Percentiles rank a stretch among this genome's conserved stretches.
phyloP scores from a whole-genome alignment of 2,329 filamentous ascomycete genomes.

The Ophiostoma himal-ulmi region DNA sequence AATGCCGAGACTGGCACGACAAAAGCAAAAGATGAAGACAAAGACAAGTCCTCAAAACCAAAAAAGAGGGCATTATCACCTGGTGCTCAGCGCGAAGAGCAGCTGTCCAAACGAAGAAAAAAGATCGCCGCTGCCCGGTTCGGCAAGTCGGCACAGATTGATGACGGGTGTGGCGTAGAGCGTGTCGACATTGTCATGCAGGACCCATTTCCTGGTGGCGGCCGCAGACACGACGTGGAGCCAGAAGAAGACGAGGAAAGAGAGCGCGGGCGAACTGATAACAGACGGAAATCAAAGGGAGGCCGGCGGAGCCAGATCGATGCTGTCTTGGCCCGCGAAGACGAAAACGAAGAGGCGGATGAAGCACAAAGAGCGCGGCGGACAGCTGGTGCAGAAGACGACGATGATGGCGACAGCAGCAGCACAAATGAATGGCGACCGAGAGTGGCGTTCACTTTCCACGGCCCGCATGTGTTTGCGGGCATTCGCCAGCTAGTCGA shows the following conservation, averaged over 20 bases:
- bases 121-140: conserved; percentile 64
- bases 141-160: conserved; percentile 51
- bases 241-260: conserved; percentile 17
- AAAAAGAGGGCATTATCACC: conserved; percentile 30
- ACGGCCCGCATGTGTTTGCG: conserved; percentile 72
- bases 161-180: conserved; percentile 58
- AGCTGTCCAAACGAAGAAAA: conserved; percentile 52
- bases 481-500: conserved; percentile 75
- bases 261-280: not conserved
- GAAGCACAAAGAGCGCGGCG: conserved; percentile 23
- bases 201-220: conserved; percentile 46
- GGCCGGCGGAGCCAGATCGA: conserved; percentile 36
- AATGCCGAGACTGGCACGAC: not conserved
- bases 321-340: conserved; percentile 32
- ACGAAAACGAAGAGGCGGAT: conserved; percentile 26
- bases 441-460: conserved; percentile 60
- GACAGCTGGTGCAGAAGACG: conserved; percentile 28
- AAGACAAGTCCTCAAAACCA: not conserved
- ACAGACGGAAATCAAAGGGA: conserved; percentile 12
- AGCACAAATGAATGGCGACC: conserved; percentile 46
- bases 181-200: conserved; percentile 54
- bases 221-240: not conserved
- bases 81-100: conserved; percentile 32
- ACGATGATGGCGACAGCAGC: conserved; percentile 24
- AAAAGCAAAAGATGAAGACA: not conserved